These are phyloP conservation scores for Spergularia marina DNA, from an alignment of 148 eudicot species.

Conservation along the genomic window DNA sequence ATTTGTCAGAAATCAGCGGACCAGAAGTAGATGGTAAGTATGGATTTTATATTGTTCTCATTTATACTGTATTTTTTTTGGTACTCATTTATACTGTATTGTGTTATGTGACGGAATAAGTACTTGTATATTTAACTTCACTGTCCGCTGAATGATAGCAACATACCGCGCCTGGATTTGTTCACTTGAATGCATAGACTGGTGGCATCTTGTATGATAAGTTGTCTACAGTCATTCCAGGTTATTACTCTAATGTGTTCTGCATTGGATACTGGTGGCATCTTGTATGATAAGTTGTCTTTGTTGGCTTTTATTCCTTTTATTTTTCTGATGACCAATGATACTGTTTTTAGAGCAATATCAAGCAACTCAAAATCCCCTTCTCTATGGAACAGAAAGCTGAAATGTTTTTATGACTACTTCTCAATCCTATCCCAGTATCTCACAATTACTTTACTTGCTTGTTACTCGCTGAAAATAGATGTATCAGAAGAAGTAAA, in stretches of 20 bases:
- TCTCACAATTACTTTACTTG: neutral
- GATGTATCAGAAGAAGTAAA: neutral
- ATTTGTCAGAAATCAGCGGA: neutral
- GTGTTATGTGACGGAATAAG: neutral
- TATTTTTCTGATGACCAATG: neutral
- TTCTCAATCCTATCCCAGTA: neutral
- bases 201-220: too few relatives aligned
- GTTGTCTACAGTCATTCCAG: neutral
- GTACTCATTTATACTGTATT: too few relatives aligned
- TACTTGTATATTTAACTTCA: neutral
- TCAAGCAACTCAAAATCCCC: conserved; percentile 1
- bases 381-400: neutral
- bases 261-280: neutral
- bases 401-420: neutral
- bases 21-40: conserved; percentile 12
- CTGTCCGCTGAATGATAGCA: neutral
- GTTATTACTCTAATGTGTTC: neutral
- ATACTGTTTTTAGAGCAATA: neutral
- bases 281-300: neutral
- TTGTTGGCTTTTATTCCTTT: neutral
- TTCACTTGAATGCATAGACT: neutral
- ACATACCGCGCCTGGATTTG: neutral
- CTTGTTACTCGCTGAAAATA: neutral
- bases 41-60: neutral
- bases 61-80: too few relatives aligned